phyloP scores from a whole-genome alignment of 2,329 filamentous ascomycete genomes.

The Xylariomycetidae sp. region DNA sequence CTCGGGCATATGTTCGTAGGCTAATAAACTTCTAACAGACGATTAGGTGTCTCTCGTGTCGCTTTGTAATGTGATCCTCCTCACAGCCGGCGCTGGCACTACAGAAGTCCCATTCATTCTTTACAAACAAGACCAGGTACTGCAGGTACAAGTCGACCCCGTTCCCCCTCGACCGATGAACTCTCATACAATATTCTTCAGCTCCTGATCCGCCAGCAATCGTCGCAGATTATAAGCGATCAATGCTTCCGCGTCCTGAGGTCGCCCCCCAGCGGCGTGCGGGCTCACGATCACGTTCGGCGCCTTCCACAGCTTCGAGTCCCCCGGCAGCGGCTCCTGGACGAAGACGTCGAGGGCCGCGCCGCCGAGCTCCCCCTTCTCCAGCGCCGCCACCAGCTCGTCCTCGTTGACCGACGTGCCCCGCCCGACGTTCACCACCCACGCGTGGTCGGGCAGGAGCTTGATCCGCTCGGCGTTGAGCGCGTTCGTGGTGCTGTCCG shows the following conservation, averaged over 20 bases:
- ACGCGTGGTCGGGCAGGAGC: slow-evolving; percentile 52
- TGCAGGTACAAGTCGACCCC: too few relatives aligned
- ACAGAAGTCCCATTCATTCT: too few relatives aligned
- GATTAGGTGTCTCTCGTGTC: too few relatives aligned
- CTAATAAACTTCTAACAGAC: too few relatives aligned
- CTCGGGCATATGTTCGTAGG: too few relatives aligned
- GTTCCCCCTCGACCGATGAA: too few relatives aligned
- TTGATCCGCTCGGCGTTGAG: slow-evolving; percentile 50
- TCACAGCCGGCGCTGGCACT: too few relatives aligned
- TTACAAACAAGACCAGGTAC: too few relatives aligned
- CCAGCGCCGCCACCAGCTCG: slow-evolving; percentile 41
- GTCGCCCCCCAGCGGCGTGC: slow-evolving; percentile 56
- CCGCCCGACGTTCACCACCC: slow-evolving; percentile 50
- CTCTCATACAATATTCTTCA: slow-evolving; percentile 50
- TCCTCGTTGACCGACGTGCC: slow-evolving; percentile 46
- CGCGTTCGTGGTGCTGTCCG: slow-evolving; percentile 49
- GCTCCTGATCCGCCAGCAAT: slow-evolving; percentile 52
- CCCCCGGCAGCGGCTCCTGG: slow-evolving; percentile 29
- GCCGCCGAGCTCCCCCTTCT: slow-evolving; percentile 39
- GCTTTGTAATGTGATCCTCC: too few relatives aligned
- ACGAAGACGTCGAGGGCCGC: slow-evolving; percentile 46
- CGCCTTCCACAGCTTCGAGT: slow-evolving; percentile 45
- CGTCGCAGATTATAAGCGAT: slow-evolving; percentile 58
- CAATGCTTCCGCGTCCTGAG: slow-evolving; percentile 54
- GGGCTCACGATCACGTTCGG: slow-evolving; percentile 50